Percentiles rank a stretch among this genome's conserved stretches.
These are phyloP conservation scores for Ophiocordyceps camponoti-rufipedis DNA, from an alignment of 2,329 filamentous ascomycete species.

Conservation along the genomic window DNA sequence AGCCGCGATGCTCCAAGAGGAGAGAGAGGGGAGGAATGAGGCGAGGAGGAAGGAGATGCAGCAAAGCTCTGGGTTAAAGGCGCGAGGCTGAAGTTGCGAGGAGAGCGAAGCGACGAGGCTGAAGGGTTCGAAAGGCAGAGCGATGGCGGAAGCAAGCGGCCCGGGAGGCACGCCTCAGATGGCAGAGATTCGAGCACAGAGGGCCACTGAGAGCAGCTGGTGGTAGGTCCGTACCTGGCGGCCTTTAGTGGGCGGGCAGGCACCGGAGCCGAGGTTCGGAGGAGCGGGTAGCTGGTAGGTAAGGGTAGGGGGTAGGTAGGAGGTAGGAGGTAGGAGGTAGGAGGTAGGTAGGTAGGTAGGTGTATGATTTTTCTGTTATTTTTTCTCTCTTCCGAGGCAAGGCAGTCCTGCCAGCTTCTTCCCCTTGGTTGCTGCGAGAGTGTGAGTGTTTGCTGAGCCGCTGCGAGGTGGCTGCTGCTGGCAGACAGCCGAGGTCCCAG, in stretches of 20 bases:
- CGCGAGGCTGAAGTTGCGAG: background rate
- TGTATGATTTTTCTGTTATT: too few species aligned
- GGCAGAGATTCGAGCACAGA: too few species aligned
- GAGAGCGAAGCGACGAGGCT: background rate
- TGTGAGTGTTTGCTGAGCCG: too few species aligned
- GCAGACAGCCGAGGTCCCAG: too few species aligned
- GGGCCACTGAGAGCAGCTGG: background rate
- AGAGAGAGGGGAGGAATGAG: conserved; percentile 5
- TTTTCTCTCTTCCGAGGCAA: too few species aligned
- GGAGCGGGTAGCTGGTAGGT: background rate
- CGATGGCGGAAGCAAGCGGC: background rate
- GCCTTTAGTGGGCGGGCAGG: background rate
- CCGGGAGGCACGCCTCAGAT: background rate
- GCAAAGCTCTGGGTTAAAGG: background rate
- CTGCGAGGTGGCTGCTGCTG: too few species aligned
- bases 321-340: too few species aligned
- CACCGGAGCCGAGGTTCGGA: background rate
- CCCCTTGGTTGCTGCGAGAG: too few species aligned
- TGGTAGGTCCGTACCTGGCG: background rate
- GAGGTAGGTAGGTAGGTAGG: too few species aligned
- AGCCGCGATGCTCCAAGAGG: conserved; percentile 7
- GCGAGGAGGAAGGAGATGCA: conserved; percentile 3
- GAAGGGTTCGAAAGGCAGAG: background rate
- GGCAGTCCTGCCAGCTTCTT: too few species aligned
- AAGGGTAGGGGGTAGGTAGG: background rate